phyloP scores from a whole-genome alignment of 441 rosid species.

The Viola pubescens region DNA sequence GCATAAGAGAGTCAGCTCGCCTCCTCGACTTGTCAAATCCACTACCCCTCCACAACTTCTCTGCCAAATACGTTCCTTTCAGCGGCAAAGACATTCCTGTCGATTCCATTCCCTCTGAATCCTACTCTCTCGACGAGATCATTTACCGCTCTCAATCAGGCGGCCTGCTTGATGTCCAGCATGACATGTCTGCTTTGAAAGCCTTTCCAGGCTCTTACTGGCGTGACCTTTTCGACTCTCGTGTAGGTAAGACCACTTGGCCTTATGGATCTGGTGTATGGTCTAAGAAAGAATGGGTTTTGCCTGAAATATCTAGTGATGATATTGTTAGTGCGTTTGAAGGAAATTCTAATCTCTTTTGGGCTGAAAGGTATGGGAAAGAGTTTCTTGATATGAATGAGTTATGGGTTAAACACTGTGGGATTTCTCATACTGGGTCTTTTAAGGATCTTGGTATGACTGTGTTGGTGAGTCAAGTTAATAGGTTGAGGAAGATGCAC shows the following conservation, averaged over 20 bases:
- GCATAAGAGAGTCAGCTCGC: too few relatives aligned
- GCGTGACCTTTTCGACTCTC: conserved; percentile 39
- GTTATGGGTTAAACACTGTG: conserved; percentile 33
- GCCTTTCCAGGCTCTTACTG: conserved; percentile 36
- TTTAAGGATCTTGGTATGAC: conserved; percentile 55
- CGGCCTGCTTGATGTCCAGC: conserved; percentile 25
- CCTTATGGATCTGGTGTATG: conserved; percentile 18
- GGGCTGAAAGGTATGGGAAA: too few relatives aligned
- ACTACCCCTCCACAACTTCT: too few relatives aligned
- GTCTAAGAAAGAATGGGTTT: too few relatives aligned
- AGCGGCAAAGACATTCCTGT: conserved; percentile 9
- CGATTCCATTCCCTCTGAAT: conserved; percentile 35
- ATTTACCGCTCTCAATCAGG: too few relatives aligned
- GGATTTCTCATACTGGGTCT: conserved; percentile 42
- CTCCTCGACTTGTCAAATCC: too few relatives aligned
- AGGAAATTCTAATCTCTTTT: too few relatives aligned
- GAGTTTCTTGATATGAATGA: too few relatives aligned
- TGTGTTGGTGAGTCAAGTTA: conserved; percentile 44
- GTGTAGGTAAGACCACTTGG: conserved; percentile 47
- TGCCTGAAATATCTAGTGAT: too few relatives aligned
- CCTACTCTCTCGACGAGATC: conserved; percentile 9
- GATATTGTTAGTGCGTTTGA: too few relatives aligned
- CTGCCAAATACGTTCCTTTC: too few relatives aligned
- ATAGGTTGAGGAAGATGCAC: conserved; percentile 30
- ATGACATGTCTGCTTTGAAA: conserved; percentile 35